Evolutionary conservation across 2,329 filamentous ascomycete genomes (phyloP).

Genomic region (Diaporthe helianthi): DNA sequence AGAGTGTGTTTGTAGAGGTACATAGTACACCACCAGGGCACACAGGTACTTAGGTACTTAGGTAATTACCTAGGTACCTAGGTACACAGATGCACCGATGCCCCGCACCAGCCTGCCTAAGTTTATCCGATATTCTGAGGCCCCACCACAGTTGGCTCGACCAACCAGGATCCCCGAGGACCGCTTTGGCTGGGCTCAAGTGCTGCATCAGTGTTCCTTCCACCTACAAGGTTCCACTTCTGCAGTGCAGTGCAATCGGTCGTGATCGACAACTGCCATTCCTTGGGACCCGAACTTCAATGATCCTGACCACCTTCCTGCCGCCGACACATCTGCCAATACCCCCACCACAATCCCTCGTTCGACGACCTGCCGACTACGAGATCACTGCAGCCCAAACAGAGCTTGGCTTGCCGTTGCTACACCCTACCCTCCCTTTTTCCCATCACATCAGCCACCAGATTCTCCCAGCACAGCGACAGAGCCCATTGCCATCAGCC

Average conservation of each 20-base stretch:
- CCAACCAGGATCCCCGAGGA: conserved; percentile 9
- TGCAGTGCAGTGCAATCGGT: conserved; percentile 12
- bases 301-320: neutral
- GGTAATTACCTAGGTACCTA: neutral
- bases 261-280: conserved; percentile 15
- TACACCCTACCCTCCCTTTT: neutral
- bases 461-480: conserved; percentile 5
- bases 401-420: conserved; percentile 5
- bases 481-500: conserved; percentile 22
- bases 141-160: neutral
- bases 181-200: conserved; percentile 12
- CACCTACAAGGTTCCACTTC: conserved; percentile 16
- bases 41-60: no score
- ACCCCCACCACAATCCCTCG: neutral
- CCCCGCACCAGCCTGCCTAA: conserved; percentile 1
- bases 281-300: conserved; percentile 10
- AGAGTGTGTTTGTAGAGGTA: no score
- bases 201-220: conserved; percentile 10
- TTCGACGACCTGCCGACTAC: neutral
- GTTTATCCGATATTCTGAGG: conserved; percentile 20
- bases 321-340: neutral
- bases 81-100: neutral
- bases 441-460: neutral
- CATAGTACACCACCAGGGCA: no score
- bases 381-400: neutral